Conservation (phyloP, 345 rosid genomes). For the Pugionium cornutum region DNA sequence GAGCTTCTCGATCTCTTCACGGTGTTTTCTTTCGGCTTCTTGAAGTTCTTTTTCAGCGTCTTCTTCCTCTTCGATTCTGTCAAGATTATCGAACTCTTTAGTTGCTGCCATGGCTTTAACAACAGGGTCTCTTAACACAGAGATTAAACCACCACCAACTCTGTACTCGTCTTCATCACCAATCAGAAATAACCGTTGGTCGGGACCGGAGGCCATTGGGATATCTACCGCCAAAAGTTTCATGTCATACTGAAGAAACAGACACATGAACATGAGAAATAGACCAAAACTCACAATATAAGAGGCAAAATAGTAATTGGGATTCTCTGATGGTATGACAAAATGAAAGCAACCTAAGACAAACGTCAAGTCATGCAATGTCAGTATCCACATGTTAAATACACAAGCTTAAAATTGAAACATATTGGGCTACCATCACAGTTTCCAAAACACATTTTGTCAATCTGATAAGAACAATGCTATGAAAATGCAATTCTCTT, state of each 20-base stretch:
- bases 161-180: constrained; percentile 88
- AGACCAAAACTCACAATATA: not conserved
- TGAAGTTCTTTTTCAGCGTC: constrained; percentile 56
- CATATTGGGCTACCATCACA: not conserved
- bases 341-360: constrained; percentile 5
- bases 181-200: constrained; percentile 67
- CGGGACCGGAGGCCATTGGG: constrained; percentile 89
- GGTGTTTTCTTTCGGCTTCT: constrained; percentile 45
- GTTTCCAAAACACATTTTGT: not conserved
- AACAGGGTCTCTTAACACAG: constrained; percentile 83
- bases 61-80: constrained; percentile 45
- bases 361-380: not conserved
- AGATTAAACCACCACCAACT: constrained; percentile 84
- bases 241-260: constrained; percentile 72
- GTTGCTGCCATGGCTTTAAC: constrained; percentile 91
- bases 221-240: constrained; percentile 82
- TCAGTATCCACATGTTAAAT: not conserved
- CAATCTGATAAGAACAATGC: not conserved
- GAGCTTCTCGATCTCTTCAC: constrained; percentile 34
- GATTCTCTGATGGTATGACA: not conserved
- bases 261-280: constrained; percentile 14
- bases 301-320: not conserved
- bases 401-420: not conserved
- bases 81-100: constrained; percentile 86
- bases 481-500: not conserved